Evolutionary conservation across 257 asterid genomes (phyloP), one percentile per base, ranked within the genome.

Genomic region (Salvia splendens): DNA sequence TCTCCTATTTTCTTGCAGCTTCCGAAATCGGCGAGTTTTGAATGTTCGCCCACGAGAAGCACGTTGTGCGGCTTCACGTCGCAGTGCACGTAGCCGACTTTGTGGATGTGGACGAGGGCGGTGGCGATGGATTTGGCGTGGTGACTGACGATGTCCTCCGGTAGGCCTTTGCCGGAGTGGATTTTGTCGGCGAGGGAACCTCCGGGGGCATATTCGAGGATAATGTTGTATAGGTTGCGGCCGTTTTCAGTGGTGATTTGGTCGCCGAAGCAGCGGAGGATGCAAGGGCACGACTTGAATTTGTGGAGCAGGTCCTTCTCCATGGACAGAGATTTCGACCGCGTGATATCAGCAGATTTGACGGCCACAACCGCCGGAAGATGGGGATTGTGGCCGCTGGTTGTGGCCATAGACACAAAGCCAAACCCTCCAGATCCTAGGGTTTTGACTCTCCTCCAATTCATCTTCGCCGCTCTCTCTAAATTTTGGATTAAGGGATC

Each of bases 191-290:
- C 64, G 14, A 75, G 49, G 57, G 72, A 69, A 0, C 75, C 75
- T 16, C 72, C 79, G 17, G 72, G 54, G 0, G 79, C 75, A 52
- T 75, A 75, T 6, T 75, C 76, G 3, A 75, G 68, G 0, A 75
- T 0, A 15, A 75, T 75, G 11, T 69, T 75, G 72, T 69, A 75
- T 3, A 75, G 50, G 2, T 55, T 24, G 14, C 69, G n/a, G 49
- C 75, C 75, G 10, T 63, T 70, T 47, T 75, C 79, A 6, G 47
- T 28, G 17, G 79, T 69, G 30, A 43, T 0, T 8, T 75, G 58
- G 16, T 75, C 75, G n/a, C 64, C 68, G 20, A 54, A 68, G 55
- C 75, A 69, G 11, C 49, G 64, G 32, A 69, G 32, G 42, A 75
- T 64, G 64, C 3, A 69, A 0, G 75, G 68, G 12, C 79, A 74